These are phyloP conservation scores for Flaveria trinervia DNA, from an alignment of 129 eudicot genomes.

Conservation along the genomic window DNA sequence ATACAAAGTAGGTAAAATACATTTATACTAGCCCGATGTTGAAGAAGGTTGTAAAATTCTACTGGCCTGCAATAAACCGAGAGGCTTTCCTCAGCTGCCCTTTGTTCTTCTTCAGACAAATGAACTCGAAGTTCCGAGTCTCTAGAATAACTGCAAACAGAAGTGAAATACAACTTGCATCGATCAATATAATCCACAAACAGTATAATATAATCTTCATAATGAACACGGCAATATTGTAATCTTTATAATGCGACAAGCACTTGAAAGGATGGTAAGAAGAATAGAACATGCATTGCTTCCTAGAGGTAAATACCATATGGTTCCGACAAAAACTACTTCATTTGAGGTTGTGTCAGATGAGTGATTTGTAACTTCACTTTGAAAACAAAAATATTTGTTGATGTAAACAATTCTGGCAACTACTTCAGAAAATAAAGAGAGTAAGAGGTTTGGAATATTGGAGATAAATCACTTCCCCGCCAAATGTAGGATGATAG, in stretches of 20 bases:
- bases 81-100: constrained; percentile 88
- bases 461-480: neutral
- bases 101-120: constrained; percentile 79
- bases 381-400: neutral
- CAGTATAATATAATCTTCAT: neutral
- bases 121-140: constrained; percentile 60
- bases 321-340: neutral
- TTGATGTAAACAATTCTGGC: neutral
- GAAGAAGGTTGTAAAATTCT: constrained; percentile 88
- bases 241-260: constrained; percentile 13
- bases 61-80: constrained; percentile 85
- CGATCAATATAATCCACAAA: constrained; percentile 11
- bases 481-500: neutral
- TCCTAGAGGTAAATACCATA: constrained; percentile 14
- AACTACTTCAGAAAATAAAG: constrained; percentile 12
- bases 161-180: constrained; percentile 49
- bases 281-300: constrained; percentile 1
- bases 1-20: constrained; percentile 39
- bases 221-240: constrained; percentile 8
- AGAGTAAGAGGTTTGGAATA: neutral
- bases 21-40: constrained; percentile 64
- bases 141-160: constrained; percentile 72
- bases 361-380: constrained; percentile 4
- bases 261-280: neutral
- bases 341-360: constrained; percentile 7